These are phyloP conservation scores for Calonectria pseudoturangicola DNA, from an alignment of 2,329 filamentous ascomycete genomes.

Conservation along the genomic window DNA sequence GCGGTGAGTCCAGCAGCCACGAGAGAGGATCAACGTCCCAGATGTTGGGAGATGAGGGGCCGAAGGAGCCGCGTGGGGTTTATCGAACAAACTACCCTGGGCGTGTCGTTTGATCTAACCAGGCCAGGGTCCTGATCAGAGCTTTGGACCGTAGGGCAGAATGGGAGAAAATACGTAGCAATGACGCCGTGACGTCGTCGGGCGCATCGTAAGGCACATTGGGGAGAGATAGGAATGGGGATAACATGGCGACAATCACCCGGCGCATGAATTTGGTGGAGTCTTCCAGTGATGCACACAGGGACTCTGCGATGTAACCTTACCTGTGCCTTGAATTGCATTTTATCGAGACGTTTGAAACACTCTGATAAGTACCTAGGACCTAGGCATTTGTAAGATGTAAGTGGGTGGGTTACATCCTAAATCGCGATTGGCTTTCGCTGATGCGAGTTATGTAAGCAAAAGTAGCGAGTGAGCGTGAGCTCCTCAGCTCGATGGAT, in stretches of 20 bases:
- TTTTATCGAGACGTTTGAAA: constrained; percentile 27
- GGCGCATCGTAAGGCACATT: constrained; percentile 13
- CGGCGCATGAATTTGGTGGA: background rate
- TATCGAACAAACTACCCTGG: constrained; percentile 20
- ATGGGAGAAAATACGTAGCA: background rate
- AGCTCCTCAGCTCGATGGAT: background rate
- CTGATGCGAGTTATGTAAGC: constrained; percentile 50
- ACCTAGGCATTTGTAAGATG: background rate
- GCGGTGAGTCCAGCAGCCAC: constrained; percentile 39
- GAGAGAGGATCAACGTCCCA: constrained; percentile 24
- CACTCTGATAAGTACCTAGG: constrained; percentile 10
- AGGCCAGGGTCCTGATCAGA: constrained; percentile 9
- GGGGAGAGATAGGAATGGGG: background rate
- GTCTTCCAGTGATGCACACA: constrained; percentile 7
- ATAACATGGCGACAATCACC: constrained; percentile 6
- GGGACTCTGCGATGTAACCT: constrained; percentile 11
- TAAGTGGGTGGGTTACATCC: background rate
- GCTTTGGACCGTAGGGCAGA: constrained; percentile 14
- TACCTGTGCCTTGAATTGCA: background rate
- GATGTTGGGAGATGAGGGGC: constrained; percentile 22
- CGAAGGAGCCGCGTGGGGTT: constrained; percentile 21
- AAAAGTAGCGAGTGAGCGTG: background rate
- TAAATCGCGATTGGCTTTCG: background rate
- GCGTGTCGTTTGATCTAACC: constrained; percentile 9
- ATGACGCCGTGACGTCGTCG: constrained; percentile 13